Percentiles rank a stretch among this genome's conserved stretches.
phyloP scores from a whole-genome alignment of 192 early-diverging fungal genomes.

The Coemansia sp. region DNA sequence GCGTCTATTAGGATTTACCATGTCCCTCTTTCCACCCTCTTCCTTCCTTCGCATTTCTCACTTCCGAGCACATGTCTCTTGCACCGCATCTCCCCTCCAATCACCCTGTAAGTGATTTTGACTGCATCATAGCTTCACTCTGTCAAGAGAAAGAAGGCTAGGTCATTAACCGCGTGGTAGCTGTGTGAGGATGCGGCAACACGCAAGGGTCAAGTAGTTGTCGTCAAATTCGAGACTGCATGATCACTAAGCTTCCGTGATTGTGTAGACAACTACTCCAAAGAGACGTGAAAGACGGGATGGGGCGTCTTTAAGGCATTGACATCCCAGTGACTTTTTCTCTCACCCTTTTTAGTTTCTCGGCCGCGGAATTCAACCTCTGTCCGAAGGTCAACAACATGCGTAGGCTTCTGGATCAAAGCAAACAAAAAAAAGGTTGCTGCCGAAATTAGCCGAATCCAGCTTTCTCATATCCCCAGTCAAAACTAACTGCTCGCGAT shows the following conservation, averaged over 20 bases:
- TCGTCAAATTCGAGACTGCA: not conserved
- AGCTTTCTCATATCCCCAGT: not conserved
- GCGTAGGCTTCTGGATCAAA: not conserved
- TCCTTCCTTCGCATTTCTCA: not conserved
- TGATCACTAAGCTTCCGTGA: not conserved
- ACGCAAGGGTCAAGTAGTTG: not conserved
- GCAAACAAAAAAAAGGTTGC: not conserved
- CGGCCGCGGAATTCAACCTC: not conserved
- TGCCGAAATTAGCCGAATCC: conserved; percentile 1
- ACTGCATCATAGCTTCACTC: not conserved
- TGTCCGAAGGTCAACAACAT: not conserved
- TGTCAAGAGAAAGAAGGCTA: too few relatives aligned
- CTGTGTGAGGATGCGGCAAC: not conserved
- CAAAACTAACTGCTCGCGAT: not conserved
- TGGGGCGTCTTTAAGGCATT: too few relatives aligned
- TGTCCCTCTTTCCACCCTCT: not conserved
- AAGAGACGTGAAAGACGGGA: not conserved
- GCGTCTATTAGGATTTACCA: conserved; percentile 1
- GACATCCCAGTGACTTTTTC: not conserved
- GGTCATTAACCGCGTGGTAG: not conserved
- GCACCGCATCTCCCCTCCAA: not conserved
- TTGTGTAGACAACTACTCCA: not conserved
- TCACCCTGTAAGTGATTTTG: not conserved
- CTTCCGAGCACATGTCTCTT: not conserved
- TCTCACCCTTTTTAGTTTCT: not conserved